A percentile compares a stretch with the other conserved stretches of the same genome.
phyloP scores from a whole-genome alignment of 768 basidiomycete genomes.

The Paxillus rubicundulus region DNA sequence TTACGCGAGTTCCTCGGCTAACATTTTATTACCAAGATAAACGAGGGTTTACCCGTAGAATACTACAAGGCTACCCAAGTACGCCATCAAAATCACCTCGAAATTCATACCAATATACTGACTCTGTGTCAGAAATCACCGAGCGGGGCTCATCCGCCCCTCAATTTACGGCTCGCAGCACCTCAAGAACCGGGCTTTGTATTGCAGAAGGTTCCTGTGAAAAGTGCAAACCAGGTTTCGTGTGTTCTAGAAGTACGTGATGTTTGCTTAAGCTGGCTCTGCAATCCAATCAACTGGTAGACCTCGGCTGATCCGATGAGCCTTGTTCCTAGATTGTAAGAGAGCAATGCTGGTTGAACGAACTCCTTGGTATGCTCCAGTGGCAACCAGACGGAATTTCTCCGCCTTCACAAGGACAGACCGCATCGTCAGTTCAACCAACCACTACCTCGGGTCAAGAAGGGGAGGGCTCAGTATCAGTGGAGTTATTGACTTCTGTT shows the following conservation, averaged over 20 bases:
- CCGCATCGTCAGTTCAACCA: neutral
- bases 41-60: slow-evolving; percentile 51
- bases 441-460: slow-evolving; percentile 24
- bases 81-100: slow-evolving; percentile 24
- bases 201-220: slow-evolving; percentile 69
- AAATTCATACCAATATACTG: slow-evolving; percentile 1
- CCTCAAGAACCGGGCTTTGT: slow-evolving; percentile 78
- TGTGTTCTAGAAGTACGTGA: slow-evolving; percentile 65
- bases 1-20: slow-evolving; percentile 5
- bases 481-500: slow-evolving; percentile 61
- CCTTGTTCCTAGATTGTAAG: slow-evolving; percentile 44
- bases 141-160: slow-evolving; percentile 61
- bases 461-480: slow-evolving; percentile 35
- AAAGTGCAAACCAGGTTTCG: slow-evolving; percentile 71
- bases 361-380: slow-evolving; percentile 53
- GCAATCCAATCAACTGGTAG: neutral
- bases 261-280: neutral
- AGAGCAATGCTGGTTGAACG: slow-evolving; percentile 85
- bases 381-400: slow-evolving; percentile 54
- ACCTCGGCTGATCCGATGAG: neutral
- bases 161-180: slow-evolving; percentile 61
- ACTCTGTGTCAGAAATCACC: slow-evolving; percentile 54
- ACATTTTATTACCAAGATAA: slow-evolving; percentile 44
- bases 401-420: slow-evolving; percentile 5
- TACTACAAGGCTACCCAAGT: slow-evolving; percentile 70